Evolutionary conservation across 1,284 basidiomycete genomes (phyloP), one percentile per base, ranked within the genome.

Genomic region (Pseudozyma hubeiensis): DNA sequence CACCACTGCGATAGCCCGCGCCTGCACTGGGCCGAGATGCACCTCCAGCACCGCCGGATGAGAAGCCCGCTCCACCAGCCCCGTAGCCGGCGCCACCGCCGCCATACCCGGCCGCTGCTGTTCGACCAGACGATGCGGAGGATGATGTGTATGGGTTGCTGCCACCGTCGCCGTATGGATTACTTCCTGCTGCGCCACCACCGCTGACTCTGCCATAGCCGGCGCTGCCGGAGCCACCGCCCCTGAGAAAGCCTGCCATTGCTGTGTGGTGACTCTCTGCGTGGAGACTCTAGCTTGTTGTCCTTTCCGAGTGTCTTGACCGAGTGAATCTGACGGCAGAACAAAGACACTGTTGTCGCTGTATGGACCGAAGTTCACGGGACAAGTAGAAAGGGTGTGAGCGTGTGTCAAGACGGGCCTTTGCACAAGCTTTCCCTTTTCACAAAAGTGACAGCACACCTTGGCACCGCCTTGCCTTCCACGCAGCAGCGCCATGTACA

Each of bases 211-310:
- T 53, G 19, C 68, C 62, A 48, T 75, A 75, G n/a, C 66, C 66
- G 17, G 64, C 66, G 14, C 64, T 57, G 34, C 71, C 64, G 17
- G 64, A 70, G 34, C 66, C 58, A 44, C 75, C 67, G 2, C 71
- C 64, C 63, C 75, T 45, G 9, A 77, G 68, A 46, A 77, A 77
- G 5, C 75, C 75, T 34, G 75, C 75, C 75, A 77, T 77, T 49
- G 34, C 10, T 13, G 8, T 37, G 35, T 37, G 24, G 24, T 24
- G 24, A 24, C 24, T 24, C 24, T 24, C 24, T 24, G 24, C 24
- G 24, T 24, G 24, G 24, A 24, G 24, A 24, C 24, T 24, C 24
- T 24, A 24, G 24, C 24, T 24, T 7, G 41, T 11, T 17, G 33
- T 11, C 16, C n/a, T 14, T 16, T 29, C 7, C 30, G 39, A 43